Evolutionary conservation across 345 rosid species (phyloP).

Genomic region (Murraya koenigii): DNA sequence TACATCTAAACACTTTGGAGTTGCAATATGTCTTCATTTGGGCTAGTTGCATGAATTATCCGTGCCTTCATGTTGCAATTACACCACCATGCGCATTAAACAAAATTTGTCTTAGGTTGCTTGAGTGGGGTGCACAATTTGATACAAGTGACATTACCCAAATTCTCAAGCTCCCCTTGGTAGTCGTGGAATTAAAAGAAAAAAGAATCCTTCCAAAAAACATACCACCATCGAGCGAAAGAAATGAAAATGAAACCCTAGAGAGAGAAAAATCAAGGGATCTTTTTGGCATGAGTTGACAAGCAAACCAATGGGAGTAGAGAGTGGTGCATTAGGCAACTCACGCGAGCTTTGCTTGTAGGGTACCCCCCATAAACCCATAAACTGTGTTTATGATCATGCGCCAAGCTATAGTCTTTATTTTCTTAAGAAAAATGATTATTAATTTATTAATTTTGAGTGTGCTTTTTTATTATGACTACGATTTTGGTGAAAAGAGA

Average conservation of each 20-base stretch:
- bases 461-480: conserved; percentile 1
- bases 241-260: background rate
- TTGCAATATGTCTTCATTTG: too few relatives aligned
- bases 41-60: too few relatives aligned
- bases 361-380: conserved; percentile 28
- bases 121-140: conserved; percentile 37
- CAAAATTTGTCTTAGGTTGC: conserved; percentile 31
- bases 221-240: background rate
- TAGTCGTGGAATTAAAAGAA: conserved; percentile 6
- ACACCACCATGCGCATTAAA: conserved; percentile 11
- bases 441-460: background rate
- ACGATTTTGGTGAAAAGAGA: conserved; percentile 4
- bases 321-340: conserved; percentile 22
- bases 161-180: conserved; percentile 16
- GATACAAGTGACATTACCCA: conserved; percentile 21
- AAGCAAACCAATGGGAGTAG: conserved; percentile 27
- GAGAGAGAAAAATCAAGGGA: background rate
- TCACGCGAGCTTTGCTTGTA: conserved; percentile 25
- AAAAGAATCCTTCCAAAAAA: background rate
- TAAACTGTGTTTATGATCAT: conserved; percentile 5
- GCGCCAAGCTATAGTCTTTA: conserved; percentile 4
- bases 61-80: too few relatives aligned
- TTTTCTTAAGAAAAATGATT: background rate
- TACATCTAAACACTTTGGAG: too few relatives aligned
- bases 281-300: conserved; percentile 24